Conservation (phyloP, 306 rosid species). For the Citrullus mucosospermus region DNA sequence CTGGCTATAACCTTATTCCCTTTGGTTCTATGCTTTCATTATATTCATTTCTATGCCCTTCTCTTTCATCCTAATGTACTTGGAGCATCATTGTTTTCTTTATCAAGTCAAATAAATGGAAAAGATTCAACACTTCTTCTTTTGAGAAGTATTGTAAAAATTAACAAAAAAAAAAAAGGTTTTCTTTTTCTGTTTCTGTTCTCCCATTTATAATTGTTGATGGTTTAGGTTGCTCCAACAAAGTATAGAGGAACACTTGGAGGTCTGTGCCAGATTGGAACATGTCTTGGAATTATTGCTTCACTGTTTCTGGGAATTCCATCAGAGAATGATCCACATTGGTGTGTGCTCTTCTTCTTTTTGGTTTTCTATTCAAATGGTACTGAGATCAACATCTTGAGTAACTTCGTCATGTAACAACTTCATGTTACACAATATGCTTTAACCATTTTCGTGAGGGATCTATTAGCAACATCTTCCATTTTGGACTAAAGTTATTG, state of each 20-base stretch:
- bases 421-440: background rate
- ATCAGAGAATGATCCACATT: conserved; percentile 62
- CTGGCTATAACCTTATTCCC: background rate
- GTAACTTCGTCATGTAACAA: background rate
- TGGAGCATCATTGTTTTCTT: background rate
- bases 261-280: conserved; percentile 68
- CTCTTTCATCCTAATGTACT: background rate
- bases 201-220: background rate
- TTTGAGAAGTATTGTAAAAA: background rate
- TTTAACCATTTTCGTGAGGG: background rate
- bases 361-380: background rate
- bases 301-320: conserved; percentile 69
- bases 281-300: conserved; percentile 79
- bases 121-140: background rate
- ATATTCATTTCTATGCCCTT: background rate
- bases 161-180: too few species aligned
- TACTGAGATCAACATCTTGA: background rate
- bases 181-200: background rate
- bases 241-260: conserved; percentile 83
- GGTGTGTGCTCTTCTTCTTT: conserved; percentile 27
- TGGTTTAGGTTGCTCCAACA: conserved; percentile 73
- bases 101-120: background rate
- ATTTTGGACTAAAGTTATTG: background rate
- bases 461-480: background rate
- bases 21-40: background rate